These are phyloP conservation scores for Fusarium redolens DNA, from an alignment of 2,329 filamentous ascomycete species.

Conservation along the genomic window DNA sequence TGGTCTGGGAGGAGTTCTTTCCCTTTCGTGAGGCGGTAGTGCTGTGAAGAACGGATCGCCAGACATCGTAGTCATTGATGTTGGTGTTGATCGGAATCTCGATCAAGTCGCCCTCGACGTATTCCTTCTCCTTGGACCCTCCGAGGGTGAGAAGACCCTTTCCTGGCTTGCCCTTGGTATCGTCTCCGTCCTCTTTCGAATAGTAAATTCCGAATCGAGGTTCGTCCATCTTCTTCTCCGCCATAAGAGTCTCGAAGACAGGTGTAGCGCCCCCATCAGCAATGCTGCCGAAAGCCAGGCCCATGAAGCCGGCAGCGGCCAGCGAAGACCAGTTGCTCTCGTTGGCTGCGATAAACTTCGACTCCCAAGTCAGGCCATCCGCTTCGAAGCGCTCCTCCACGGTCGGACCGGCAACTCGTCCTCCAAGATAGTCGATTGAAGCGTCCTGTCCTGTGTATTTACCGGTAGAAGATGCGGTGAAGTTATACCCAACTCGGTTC, in stretches of 20 bases:
- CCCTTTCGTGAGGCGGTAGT: slow-evolving; percentile 8
- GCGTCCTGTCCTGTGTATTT: slow-evolving; percentile 33
- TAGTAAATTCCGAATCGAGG: slow-evolving; percentile 50
- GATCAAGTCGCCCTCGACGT: slow-evolving; percentile 40
- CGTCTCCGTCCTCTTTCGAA: slow-evolving; percentile 17
- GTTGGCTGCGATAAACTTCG: slow-evolving; percentile 48
- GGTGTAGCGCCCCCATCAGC: slow-evolving; percentile 45
- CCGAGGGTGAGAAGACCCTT: slow-evolving; percentile 49
- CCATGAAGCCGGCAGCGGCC: slow-evolving; percentile 51
- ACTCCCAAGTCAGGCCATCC: slow-evolving; percentile 39
- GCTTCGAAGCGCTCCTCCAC: slow-evolving; percentile 45
- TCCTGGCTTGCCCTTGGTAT: slow-evolving; percentile 26
- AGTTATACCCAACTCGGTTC: slow-evolving; percentile 45
- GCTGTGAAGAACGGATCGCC: slow-evolving; percentile 41
- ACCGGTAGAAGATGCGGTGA: slow-evolving; percentile 43
- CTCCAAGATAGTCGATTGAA: slow-evolving; percentile 49
- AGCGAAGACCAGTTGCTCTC: slow-evolving; percentile 45
- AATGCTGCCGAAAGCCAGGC: slow-evolving; percentile 50
- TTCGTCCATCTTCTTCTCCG: slow-evolving; percentile 44
- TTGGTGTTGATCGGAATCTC: slow-evolving; percentile 27
- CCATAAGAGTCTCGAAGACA: slow-evolving; percentile 49
- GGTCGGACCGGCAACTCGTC: slow-evolving; percentile 38
- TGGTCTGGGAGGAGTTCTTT: slow-evolving; percentile 24
- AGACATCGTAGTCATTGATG: slow-evolving; percentile 44
- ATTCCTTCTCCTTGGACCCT: slow-evolving; percentile 47